Evolutionary conservation across 257 asterid species (phyloP).

Genomic region (Nicotiana sylvestris): DNA sequence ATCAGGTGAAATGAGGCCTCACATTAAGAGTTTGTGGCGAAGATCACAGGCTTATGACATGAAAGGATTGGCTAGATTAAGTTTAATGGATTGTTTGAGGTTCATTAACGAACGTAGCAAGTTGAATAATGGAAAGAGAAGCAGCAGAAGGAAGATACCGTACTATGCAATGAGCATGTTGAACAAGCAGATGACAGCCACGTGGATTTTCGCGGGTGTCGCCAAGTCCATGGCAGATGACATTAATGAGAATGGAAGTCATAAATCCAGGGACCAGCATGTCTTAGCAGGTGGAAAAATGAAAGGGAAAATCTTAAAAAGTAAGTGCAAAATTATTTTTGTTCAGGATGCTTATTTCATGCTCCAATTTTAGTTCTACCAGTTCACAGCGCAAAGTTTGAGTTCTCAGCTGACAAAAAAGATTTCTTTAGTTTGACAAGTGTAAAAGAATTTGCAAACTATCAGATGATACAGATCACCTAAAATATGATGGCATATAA

Average conservation of each 20-base stretch:
- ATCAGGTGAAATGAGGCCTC: constrained; percentile 23
- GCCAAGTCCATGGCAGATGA: background rate
- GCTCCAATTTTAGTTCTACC: background rate
- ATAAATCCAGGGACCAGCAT: background rate
- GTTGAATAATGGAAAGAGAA: background rate
- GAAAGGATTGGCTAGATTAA: constrained; percentile 27
- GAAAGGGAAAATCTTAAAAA: background rate
- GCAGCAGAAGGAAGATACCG: constrained; percentile 16
- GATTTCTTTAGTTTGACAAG: background rate
- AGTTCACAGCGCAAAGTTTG: background rate
- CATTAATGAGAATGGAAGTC: background rate
- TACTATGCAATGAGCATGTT: constrained; percentile 27
- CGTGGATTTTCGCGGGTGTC: constrained; percentile 11
- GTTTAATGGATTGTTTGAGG: constrained; percentile 33
- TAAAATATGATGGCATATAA: background rate
- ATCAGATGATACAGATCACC: background rate
- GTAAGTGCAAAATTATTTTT: background rate
- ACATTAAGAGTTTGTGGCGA: constrained; percentile 34
- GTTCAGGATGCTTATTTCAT: background rate
- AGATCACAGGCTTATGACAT: constrained; percentile 41
- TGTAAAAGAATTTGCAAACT: too few species aligned
- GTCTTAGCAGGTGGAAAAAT: background rate
- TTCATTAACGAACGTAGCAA: constrained; percentile 22
- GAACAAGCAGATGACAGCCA: constrained; percentile 28
- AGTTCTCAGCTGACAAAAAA: background rate